Conservation (phyloP, 2,329 filamentous ascomycete genomes). For the Neonectria neomacrospora region DNA sequence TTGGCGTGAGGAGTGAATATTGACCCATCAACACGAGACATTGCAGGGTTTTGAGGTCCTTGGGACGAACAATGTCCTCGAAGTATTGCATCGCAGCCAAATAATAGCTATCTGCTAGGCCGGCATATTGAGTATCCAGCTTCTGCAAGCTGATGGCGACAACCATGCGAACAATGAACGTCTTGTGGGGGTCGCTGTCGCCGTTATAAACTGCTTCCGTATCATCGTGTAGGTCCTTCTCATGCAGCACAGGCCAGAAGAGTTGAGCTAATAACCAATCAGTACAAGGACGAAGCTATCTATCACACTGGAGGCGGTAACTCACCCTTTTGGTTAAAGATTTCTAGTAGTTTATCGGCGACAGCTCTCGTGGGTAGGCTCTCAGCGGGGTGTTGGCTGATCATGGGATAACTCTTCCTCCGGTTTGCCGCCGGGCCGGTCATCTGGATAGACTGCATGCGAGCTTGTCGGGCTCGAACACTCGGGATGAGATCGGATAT, state of each 20-base stretch:
- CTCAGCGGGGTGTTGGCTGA: constrained; percentile 84
- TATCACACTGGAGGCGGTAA: background rate
- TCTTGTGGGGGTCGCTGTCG: constrained; percentile 81
- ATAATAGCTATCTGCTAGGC: constrained; percentile 94
- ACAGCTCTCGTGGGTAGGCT: constrained; percentile 78
- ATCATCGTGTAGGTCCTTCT: constrained; percentile 79
- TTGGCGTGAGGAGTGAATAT: constrained; percentile 93
- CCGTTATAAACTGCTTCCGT: constrained; percentile 84
- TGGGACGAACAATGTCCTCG: constrained; percentile 84
- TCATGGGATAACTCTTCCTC: constrained; percentile 91
- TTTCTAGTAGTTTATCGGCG: constrained; percentile 81
- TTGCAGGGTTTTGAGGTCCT: constrained; percentile 90
- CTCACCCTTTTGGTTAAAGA: constrained; percentile 86
- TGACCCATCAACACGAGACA: constrained; percentile 88
- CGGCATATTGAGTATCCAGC: constrained; percentile 88
- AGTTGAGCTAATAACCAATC: constrained; percentile 73
- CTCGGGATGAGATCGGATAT: constrained; percentile 94
- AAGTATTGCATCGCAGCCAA: constrained; percentile 87
- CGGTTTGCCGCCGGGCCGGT: constrained; percentile 62
- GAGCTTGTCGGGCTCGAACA: constrained; percentile 64
- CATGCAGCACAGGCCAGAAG: constrained; percentile 88
- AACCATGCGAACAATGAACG: constrained; percentile 90
- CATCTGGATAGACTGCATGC: constrained; percentile 69
- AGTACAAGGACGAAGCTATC: constrained; percentile 25
- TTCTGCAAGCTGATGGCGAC: constrained; percentile 96